Base-by-base conservation (phyloP, 2,329 filamentous ascomycete genomes). In the Neocatenulostroma microsporum region DNA sequence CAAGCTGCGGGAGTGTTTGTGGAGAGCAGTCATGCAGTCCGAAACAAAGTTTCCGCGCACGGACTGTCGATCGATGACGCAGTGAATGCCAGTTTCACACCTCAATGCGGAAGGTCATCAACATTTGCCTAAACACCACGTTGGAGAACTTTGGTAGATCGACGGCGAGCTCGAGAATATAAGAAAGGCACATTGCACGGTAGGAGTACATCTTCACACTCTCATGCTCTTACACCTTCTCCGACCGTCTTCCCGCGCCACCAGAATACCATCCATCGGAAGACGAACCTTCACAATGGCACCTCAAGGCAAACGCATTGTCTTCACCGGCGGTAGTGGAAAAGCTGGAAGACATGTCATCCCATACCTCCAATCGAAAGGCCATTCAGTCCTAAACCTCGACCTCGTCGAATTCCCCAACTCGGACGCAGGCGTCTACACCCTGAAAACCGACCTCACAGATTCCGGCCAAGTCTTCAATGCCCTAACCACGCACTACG, bases 321-420 rank as follows among this genome's bases (percentile, higher is more conserved):
- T 74, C 31, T 67, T 75, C 45, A 75, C 72, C 0, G 73, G 73
- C 19, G 73, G 73, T 41, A 69, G 65, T 40, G 73, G 72, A 33
- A 71, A 74, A 55, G 72, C 70, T 13, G 72, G 73, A 7, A 63
- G 72, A 30, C 66, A 73, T 56, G 65, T 68, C n/a, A 73, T 76
- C 33, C 63, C 64, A 12, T 64, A 73, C 23, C 63, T 77, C 13
- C 54, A 73, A 20, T 58, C 64, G 8, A 57, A 63, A 40, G 72
- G 70, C 21, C 66, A 76, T n/a, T n/a, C n/a, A n/a, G n/a, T 76
- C 21, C 62, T 76, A 18, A 77, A 77, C 42, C 55, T 76, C n/a
- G 73, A 76, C 47, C 60, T 76, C 4, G 54, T 60, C 12, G 58
- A 63, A 4, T 64, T 66, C 37, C 66, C 62, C 3, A 52, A 58